Evolutionary conservation across 139 green algal species (phyloP), one percentile per base, ranked within the genome.

Genomic region (Eudorina sp.): DNA sequence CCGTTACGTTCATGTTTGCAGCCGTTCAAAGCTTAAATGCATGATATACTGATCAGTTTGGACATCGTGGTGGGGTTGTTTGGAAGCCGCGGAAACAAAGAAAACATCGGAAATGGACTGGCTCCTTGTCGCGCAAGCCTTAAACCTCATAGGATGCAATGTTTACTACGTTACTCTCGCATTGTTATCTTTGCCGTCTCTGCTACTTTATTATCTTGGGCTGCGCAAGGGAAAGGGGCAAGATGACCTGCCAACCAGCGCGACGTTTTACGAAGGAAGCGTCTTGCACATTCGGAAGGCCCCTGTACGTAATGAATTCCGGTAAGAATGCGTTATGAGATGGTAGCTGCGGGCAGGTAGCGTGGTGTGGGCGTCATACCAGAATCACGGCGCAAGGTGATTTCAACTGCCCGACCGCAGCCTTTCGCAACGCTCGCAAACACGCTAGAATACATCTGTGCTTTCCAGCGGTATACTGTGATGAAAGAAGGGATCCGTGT

Each of bases 31-130:
- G n/a, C n/a, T n/a, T n/a, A n/a, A n/a, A n/a, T n/a, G n/a, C n/a
- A n/a, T n/a, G n/a, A n/a, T n/a, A n/a, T n/a, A n/a, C n/a, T n/a
- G n/a, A n/a, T n/a, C n/a, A n/a, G n/a, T n/a, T n/a, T n/a, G n/a
- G n/a, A n/a, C n/a, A n/a, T n/a, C 21, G 60, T 31, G 14, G 18
- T 43, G 27, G 45, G 66, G 34, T 34, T 74, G 9, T 48, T 46
- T 43, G 34, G 23, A 68, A 68, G 21, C n/a, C n/a, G n/a, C n/a
- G n/a, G n/a, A n/a, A n/a, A n/a, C n/a, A n/a, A n/a, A n/a, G n/a
- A n/a, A n/a, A n/a, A n/a, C n/a, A n/a, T n/a, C n/a, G 27, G 19
- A 75, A 53, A 79, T 81, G 36, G 83, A 88, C 7, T 88, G 83
- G 83, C 48, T 48, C 19, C 69, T 88, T 5, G 3, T 88, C 5